Conservation (phyloP, 129 eudicot species). For the Calendula officinalis region DNA sequence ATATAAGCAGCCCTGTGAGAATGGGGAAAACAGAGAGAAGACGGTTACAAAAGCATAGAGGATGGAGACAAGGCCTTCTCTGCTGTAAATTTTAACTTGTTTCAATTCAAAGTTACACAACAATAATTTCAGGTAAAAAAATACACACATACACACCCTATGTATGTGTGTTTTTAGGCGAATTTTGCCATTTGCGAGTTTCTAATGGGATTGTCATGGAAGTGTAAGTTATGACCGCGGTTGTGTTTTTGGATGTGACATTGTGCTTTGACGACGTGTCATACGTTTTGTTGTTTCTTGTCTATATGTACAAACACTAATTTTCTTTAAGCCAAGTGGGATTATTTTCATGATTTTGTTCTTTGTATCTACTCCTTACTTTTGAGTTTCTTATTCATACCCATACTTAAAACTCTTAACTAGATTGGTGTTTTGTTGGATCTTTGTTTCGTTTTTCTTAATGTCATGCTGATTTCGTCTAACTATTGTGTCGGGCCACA, state of each 20-base stretch:
- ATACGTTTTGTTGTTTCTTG: neutral
- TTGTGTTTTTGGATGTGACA: neutral
- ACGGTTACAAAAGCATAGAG: constrained; percentile 43
- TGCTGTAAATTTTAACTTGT: constrained; percentile 76
- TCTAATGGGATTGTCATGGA: neutral
- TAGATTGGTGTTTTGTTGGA: no score
- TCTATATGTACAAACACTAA: constrained; percentile 1
- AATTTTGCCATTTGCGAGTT: constrained; percentile 1
- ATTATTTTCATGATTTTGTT: no score
- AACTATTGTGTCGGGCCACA: no score
- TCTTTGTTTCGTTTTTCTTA: no score
- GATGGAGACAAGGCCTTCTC: constrained; percentile 64
- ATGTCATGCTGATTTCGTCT: no score
- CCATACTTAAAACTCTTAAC: no score
- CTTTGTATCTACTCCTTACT: no score
- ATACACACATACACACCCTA: neutral
- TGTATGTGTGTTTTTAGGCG: neutral
- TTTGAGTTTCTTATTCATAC: no score
- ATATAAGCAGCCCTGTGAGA: constrained; percentile 80
- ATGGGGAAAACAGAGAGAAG: constrained; percentile 68
- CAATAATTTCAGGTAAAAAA: neutral
- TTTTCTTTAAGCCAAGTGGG: neutral
- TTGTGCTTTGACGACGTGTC: constrained; percentile 5
- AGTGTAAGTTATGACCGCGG: neutral
- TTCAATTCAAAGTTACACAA: neutral